Percentiles rank a stretch among this genome's conserved stretches.
These are phyloP conservation scores for Elsinoe perseae DNA, from an alignment of 2,329 filamentous ascomycete genomes.

Conservation along the genomic window DNA sequence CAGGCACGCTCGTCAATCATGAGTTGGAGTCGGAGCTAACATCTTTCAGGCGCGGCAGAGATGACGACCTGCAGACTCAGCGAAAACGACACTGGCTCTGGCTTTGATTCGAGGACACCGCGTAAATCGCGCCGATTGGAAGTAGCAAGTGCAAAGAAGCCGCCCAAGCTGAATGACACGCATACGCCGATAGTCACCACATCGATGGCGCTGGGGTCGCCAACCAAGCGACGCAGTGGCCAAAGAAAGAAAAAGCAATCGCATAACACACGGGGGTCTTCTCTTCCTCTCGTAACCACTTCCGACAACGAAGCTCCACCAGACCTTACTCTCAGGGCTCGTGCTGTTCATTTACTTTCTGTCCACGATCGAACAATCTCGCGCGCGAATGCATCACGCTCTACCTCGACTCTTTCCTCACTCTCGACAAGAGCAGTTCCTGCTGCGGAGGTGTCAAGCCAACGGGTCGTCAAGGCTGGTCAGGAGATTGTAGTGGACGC, in stretches of 20 bases:
- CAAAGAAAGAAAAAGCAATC: not conserved
- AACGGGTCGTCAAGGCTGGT: conserved; percentile 47
- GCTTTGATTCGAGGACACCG: not conserved
- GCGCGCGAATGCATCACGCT: not conserved
- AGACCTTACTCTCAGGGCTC: too few relatives aligned
- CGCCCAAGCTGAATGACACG: too few relatives aligned
- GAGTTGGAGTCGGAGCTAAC: not conserved
- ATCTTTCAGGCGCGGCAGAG: not conserved
- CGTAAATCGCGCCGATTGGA: not conserved
- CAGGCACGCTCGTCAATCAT: not conserved
- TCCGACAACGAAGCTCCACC: not conserved
- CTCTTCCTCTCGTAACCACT: not conserved
- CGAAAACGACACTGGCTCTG: not conserved
- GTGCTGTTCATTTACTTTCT: too few relatives aligned
- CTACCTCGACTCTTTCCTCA: conserved; percentile 28
- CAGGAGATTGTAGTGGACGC: conserved; percentile 43
- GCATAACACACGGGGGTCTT: not conserved
- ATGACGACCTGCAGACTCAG: not conserved
- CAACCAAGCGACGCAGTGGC: not conserved
- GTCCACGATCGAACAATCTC: too few relatives aligned
- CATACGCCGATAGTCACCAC: not conserved
- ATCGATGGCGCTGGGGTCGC: not conserved
- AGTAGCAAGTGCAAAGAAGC: not conserved
- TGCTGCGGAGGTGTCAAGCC: conserved; percentile 37
- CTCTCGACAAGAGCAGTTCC: conserved; percentile 24